Evolutionary conservation across 495 filamentous ascomycete genomes (phyloP), one percentile per base, ranked within the genome.

Genomic region (Trichocladium uniseriatum): DNA sequence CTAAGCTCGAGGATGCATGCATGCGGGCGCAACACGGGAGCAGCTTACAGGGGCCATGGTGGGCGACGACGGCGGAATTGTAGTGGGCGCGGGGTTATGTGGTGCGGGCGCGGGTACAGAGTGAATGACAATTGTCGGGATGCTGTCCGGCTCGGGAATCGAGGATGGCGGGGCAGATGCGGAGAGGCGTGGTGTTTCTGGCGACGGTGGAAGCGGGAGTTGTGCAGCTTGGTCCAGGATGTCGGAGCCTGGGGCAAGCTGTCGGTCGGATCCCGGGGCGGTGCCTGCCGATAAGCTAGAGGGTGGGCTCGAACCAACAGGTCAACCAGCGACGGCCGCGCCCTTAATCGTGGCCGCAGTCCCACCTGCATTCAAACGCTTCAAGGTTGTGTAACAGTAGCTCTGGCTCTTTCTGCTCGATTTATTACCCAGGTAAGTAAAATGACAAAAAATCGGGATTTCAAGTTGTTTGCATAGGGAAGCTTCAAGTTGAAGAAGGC

Each of bases 311-410:
- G 68, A 58, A 71, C 69, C 58, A 89, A 74, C 55, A 90, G 71
- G 45, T 87, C 82, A 64, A 87, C 75, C 56, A 88, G 69, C 41
- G 86, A 90, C 45, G 80, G 79, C 60, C 83, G 82, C 66, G 76
- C 70, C 75, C 72, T 80, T 55, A 90, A 66, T 60, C 75, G 78
- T 61, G 77, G 82, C 59, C 73, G 67, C 39, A 66, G 43, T 58
- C 63, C 63, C 32, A 62, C 42, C 44, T 65, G 60, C 63, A 66
- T 66, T 43, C 56, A 54, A 38, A 8, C 29, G 5, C n/a, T n/a
- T n/a, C n/a, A n/a, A n/a, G 31, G 5, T 5, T 11, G 31, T 32
- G 31, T 32, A 32, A 32, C 31, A 10, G 31, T 5, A 32, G 5
- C 31, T 14, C 9, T 32, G 27, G 5, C 27, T 5, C 27, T 10